Evolutionary conservation across 345 rosid species (phyloP).

Genomic region (Camelina laxa): DNA sequence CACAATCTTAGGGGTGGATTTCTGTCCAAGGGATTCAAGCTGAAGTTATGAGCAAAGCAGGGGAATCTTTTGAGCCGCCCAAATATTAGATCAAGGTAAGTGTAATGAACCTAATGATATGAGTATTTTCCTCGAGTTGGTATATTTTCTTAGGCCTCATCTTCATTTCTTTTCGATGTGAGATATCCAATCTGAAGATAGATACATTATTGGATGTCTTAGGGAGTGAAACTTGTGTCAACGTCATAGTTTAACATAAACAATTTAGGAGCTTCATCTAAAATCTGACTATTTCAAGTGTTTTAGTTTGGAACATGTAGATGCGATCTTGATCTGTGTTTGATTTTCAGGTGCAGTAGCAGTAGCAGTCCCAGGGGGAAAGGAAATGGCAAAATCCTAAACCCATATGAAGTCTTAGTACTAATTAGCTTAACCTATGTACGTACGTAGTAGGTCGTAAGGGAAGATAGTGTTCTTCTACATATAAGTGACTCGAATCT

Average conservation of each 20-base stretch:
- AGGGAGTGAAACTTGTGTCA: slow-evolving; percentile 1
- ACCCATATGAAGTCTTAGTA: slow-evolving; percentile 3
- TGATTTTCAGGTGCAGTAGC: too few species aligned
- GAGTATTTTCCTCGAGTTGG: not conserved
- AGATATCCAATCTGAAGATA: not conserved
- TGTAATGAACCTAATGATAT: slow-evolving; percentile 3
- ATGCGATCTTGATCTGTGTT: too few species aligned
- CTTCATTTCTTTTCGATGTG: not conserved
- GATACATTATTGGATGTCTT: not conserved
- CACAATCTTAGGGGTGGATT: slow-evolving; percentile 10
- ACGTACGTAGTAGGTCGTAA: slow-evolving; percentile 4
- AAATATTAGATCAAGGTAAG: slow-evolving; percentile 7
- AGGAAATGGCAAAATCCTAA: too few species aligned
- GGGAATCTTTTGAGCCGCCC: not conserved
- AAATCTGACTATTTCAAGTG: too few species aligned
- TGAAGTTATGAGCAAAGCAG: slow-evolving; percentile 16
- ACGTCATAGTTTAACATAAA: not conserved
- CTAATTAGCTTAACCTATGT: slow-evolving; percentile 10
- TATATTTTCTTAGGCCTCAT: too few species aligned
- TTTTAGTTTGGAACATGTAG: too few species aligned
- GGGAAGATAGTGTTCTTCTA: not conserved
- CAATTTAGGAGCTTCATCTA: not conserved
- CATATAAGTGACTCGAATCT: not conserved
- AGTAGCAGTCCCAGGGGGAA: too few species aligned
- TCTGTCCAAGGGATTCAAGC: slow-evolving; percentile 30